phyloP scores from a whole-genome alignment of 2,329 filamentous ascomycete genomes.

The Fusarium sp. region DNA sequence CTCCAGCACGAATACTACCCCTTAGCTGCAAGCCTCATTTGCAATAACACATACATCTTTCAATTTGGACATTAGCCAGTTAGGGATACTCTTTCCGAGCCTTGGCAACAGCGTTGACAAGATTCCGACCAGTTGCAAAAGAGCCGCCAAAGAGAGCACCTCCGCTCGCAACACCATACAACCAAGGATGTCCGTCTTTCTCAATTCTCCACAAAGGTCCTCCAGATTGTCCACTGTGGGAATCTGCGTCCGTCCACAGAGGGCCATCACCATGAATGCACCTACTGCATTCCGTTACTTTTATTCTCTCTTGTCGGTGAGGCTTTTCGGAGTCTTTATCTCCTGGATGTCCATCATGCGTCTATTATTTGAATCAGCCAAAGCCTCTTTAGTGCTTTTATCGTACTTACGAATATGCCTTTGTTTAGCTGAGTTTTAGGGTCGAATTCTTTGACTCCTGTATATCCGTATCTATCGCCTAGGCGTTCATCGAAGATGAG shows the following conservation, averaged over 20 bases:
- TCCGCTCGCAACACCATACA: conserved; percentile 2
- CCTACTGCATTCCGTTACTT: neutral
- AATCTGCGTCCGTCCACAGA: conserved; percentile 6
- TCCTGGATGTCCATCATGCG: conserved; percentile 3
- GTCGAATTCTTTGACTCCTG: neutral
- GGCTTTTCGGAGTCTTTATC: neutral
- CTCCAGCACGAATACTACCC: no score
- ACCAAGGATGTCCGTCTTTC: neutral
- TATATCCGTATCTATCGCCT: conserved; percentile 3
- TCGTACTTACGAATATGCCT: neutral
- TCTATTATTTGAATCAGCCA: neutral
- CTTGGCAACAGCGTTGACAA: conserved; percentile 1
- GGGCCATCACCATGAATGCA: neutral
- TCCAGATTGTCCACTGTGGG: conserved; percentile 1
- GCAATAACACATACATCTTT: no score
- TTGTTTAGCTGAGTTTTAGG: neutral
- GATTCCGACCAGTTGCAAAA: neutral
- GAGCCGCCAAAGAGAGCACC: neutral
- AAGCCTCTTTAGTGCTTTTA: fast-evolving
- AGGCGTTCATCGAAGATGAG: conserved; percentile 11
- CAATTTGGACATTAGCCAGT: no score
- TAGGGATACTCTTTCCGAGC: conserved; percentile 1
- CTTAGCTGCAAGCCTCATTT: no score
- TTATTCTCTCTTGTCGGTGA: conserved; percentile 4
- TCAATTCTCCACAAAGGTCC: conserved; percentile 15